A percentile compares a stretch with the other conserved stretches of the same genome.
These are phyloP conservation scores for Botrytis fragariae DNA, from an alignment of 2,329 filamentous ascomycete genomes.

Conservation along the genomic window DNA sequence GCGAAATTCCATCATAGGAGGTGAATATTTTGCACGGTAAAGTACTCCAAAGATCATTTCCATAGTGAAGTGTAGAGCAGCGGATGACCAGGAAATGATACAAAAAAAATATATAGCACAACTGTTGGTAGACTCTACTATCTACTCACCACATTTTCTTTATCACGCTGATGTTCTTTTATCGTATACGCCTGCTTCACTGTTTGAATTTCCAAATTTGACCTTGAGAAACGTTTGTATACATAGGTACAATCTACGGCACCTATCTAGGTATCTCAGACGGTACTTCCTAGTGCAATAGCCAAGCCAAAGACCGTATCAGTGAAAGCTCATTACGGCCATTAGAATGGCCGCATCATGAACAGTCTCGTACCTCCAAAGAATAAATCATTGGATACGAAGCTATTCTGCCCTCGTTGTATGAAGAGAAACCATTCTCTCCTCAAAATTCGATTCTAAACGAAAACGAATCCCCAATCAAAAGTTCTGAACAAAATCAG, in stretches of 20 bases:
- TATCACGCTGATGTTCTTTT: background rate
- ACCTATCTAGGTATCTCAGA: background rate
- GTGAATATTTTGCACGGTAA: background rate
- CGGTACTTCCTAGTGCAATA: too few relatives aligned
- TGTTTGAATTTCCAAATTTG: background rate
- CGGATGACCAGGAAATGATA: background rate
- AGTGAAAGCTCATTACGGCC: background rate
- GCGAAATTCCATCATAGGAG: background rate
- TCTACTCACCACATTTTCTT: background rate
- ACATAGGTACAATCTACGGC: background rate
- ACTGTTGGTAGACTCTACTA: background rate
- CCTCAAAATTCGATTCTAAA: background rate
- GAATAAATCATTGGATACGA: background rate
- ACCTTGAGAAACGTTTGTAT: background rate
- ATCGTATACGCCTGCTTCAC: background rate
- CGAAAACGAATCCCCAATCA: background rate
- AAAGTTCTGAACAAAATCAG: background rate
- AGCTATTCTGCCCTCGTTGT: too few relatives aligned
- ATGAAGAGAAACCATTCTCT: too few relatives aligned
- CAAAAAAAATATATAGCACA: background rate
- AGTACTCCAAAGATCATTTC: background rate
- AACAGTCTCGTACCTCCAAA: background rate
- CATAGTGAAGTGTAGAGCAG: too few relatives aligned
- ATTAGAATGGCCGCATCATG: background rate
- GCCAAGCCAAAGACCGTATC: too few relatives aligned